These are phyloP conservation scores for Neonectria neomacrospora DNA, from an alignment of 2,329 filamentous ascomycete species.

Conservation along the genomic window DNA sequence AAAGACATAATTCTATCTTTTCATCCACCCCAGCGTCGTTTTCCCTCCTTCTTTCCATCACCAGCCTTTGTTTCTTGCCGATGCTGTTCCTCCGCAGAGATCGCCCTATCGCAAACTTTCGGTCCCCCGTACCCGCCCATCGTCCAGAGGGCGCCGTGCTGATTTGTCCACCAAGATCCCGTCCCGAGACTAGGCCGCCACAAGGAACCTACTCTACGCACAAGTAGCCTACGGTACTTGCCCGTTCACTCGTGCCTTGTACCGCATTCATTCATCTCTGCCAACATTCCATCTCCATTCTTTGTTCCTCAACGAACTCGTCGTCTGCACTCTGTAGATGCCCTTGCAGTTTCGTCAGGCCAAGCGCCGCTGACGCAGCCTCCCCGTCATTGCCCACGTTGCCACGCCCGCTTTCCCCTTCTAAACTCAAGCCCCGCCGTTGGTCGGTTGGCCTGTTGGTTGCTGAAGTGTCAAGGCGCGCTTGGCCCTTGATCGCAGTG, in stretches of 20 bases:
- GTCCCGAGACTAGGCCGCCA: slow-evolving; percentile 16
- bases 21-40: not conserved
- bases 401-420: not conserved
- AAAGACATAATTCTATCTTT: not conserved
- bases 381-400: not conserved
- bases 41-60: not conserved
- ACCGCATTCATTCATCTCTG: slow-evolving; percentile 8
- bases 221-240: not conserved
- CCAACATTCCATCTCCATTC: not conserved
- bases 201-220: slow-evolving; percentile 2
- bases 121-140: not conserved
- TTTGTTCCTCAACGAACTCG: not conserved
- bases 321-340: slow-evolving; percentile 11
- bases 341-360: slow-evolving; percentile 12
- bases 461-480: not conserved
- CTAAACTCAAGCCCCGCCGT: not conserved
- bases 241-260: not conserved
- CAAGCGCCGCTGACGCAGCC: slow-evolving; percentile 35
- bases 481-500: slow-evolving; percentile 11
- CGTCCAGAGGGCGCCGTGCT: slow-evolving; percentile 5
- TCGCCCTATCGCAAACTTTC: too few species aligned
- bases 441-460: slow-evolving; percentile 1
- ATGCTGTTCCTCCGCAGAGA: too few species aligned
- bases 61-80: too few species aligned
- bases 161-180: slow-evolving; percentile 18